Evolutionary conservation across 345 rosid genomes (phyloP).

Genomic region (Salix exigua): DNA sequence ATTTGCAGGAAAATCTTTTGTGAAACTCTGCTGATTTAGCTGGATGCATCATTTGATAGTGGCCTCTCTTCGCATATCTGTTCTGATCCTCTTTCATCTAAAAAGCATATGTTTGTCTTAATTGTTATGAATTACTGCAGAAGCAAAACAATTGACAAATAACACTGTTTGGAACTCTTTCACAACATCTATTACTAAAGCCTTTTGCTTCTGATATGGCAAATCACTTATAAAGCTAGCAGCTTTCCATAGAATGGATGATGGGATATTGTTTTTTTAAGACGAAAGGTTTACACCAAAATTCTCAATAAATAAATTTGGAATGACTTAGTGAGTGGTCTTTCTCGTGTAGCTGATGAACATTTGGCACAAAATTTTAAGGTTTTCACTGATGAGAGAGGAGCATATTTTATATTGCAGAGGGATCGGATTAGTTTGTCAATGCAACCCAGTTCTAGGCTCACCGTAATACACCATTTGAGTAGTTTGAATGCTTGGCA

Average conservation of each 20-base stretch:
- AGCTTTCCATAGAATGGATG: not conserved
- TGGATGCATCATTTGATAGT: not conserved
- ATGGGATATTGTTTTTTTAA: not conserved
- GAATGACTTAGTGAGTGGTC: not conserved
- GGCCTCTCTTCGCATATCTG: not conserved
- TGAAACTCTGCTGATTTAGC: not conserved
- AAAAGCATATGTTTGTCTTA: not conserved
- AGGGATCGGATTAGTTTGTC: not conserved
- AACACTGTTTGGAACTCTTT: not conserved
- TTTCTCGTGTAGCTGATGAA: not conserved
- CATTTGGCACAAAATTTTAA: not conserved
- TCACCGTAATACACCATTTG: not conserved
- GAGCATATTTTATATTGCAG: not conserved
- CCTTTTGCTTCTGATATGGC: not conserved
- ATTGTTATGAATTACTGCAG: not conserved
- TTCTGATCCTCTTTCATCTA: not conserved
- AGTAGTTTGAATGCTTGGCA: too few species aligned
- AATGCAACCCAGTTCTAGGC: not conserved
- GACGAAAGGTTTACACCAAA: not conserved
- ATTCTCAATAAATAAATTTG: not conserved
- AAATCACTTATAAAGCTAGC: not conserved
- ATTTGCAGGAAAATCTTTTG: not conserved
- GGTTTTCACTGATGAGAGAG: not conserved
- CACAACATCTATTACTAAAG: not conserved
- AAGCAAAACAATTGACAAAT: not conserved